Conservation (phyloP, 345 rosid genomes). For the Acer saccharum region DNA sequence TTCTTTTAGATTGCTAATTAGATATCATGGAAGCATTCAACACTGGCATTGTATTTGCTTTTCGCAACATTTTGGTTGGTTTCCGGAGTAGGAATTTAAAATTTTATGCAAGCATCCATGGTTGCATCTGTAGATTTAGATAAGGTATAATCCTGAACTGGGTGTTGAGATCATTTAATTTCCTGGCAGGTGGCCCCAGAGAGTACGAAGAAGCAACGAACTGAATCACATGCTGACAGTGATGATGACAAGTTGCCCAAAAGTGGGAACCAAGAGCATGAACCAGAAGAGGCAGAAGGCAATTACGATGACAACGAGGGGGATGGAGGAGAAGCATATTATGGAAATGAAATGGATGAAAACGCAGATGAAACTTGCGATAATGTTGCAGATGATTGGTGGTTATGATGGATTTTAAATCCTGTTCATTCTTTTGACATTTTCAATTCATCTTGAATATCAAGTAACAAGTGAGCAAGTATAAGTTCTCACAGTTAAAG, state of each 20-base stretch:
- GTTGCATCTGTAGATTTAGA: too few species aligned
- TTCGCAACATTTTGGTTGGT: background rate
- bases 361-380: conserved; percentile 24
- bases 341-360: conserved; percentile 23
- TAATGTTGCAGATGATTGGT: conserved; percentile 18
- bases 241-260: conserved; percentile 17
- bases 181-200: conserved; percentile 22
- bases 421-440: background rate
- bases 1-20: background rate
- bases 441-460: background rate
- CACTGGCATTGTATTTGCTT: conserved; percentile 1
- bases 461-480: too few species aligned
- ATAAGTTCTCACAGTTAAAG: too few species aligned
- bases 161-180: conserved; percentile 6
- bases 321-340: conserved; percentile 12
- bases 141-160: background rate
- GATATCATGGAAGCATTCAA: background rate
- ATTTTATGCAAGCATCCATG: too few species aligned
- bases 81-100: too few species aligned
- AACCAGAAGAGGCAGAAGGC: conserved; percentile 20
- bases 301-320: background rate
- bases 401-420: conserved; percentile 22
- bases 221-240: conserved; percentile 27
- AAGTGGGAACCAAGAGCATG: conserved; percentile 12
- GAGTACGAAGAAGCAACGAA: conserved; percentile 36